phyloP scores from a whole-genome alignment of 495 filamentous ascomycete genomes.

The Daldinia concentrica region DNA sequence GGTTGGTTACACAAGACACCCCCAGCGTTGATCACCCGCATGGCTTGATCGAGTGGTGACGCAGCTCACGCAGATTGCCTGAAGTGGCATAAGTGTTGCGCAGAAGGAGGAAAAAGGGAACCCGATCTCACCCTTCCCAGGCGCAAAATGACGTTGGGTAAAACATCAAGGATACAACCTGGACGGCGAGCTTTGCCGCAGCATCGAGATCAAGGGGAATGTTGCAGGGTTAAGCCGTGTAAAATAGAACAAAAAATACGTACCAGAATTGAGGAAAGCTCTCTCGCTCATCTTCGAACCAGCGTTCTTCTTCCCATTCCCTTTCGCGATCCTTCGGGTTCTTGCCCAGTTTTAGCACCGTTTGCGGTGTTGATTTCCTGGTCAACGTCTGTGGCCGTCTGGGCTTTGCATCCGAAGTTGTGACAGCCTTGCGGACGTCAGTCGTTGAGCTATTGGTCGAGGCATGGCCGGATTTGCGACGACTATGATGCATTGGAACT shows the following conservation, averaged over 20 bases:
- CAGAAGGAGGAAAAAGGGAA: slow-evolving; percentile 31
- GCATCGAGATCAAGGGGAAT: slow-evolving; percentile 15
- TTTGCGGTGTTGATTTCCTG: slow-evolving; percentile 52
- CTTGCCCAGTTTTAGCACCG: slow-evolving; percentile 54
- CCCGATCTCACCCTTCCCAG: slow-evolving; percentile 37
- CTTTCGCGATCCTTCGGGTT: slow-evolving; percentile 56
- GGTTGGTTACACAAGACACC: slow-evolving; percentile 44
- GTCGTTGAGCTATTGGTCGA: slow-evolving; percentile 60
- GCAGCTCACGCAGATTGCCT: slow-evolving; percentile 46
- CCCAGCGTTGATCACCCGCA: slow-evolving; percentile 52
- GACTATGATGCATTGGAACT: slow-evolving; percentile 58
- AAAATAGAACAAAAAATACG: slow-evolving; percentile 29
- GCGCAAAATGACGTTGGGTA: slow-evolving; percentile 37
- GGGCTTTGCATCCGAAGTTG: slow-evolving; percentile 49
- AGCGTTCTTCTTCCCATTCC: slow-evolving; percentile 57
- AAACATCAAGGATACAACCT: slow-evolving; percentile 19
- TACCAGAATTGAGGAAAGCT: slow-evolving; percentile 64
- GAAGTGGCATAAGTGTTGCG: slow-evolving; percentile 46
- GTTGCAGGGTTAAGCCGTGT: slow-evolving; percentile 2
- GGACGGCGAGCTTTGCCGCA: slow-evolving; percentile 18
- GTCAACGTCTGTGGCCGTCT: slow-evolving; percentile 51
- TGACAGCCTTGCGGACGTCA: slow-evolving; percentile 56
- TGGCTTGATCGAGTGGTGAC: slow-evolving; percentile 50
- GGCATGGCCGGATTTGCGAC: slow-evolving; percentile 59
- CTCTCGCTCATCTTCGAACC: slow-evolving; percentile 59